Conservation (phyloP, 805 yeast genomes). For the Pichia rugopelliculosa region DNA sequence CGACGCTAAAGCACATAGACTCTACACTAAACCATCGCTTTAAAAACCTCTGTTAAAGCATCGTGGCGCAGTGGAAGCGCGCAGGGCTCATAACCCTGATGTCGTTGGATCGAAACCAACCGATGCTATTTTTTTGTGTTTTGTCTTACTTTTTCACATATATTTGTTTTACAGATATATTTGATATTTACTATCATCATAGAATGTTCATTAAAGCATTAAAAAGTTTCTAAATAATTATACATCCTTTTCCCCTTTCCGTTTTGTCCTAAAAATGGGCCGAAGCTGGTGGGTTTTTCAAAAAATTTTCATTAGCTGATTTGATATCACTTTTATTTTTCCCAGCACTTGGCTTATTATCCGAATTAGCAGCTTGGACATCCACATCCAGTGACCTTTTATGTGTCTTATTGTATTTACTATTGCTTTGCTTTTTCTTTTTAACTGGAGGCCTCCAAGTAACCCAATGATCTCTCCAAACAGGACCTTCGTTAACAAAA, state of each 20-base stretch:
- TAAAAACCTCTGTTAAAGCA: slow-evolving; percentile 40
- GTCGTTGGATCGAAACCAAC: slow-evolving; percentile 96
- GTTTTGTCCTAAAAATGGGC: slow-evolving; percentile 8
- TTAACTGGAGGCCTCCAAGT: slow-evolving; percentile 10
- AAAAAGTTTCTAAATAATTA: no score
- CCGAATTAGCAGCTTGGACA: neutral
- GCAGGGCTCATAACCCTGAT: slow-evolving; percentile 99
- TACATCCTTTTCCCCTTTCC: no score
- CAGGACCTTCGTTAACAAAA: slow-evolving; percentile 29
- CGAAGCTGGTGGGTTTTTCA: neutral
- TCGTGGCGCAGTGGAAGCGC: slow-evolving; percentile 99
- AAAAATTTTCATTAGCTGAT: neutral
- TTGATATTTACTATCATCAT: no score
- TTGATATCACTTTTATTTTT: neutral
- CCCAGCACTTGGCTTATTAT: neutral
- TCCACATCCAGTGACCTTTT: neutral
- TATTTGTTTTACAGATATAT: no score
- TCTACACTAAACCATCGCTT: neutral
- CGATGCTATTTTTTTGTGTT: slow-evolving; percentile 63
- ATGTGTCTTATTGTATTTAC: neutral
- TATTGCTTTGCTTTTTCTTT: neutral
- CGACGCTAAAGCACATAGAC: no score
- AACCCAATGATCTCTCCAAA: slow-evolving; percentile 25
- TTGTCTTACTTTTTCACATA: neutral
- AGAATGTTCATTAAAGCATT: neutral